phyloP scores from a whole-genome alignment of 805 yeast species.

The Sugiyamaella marilandica region DNA sequence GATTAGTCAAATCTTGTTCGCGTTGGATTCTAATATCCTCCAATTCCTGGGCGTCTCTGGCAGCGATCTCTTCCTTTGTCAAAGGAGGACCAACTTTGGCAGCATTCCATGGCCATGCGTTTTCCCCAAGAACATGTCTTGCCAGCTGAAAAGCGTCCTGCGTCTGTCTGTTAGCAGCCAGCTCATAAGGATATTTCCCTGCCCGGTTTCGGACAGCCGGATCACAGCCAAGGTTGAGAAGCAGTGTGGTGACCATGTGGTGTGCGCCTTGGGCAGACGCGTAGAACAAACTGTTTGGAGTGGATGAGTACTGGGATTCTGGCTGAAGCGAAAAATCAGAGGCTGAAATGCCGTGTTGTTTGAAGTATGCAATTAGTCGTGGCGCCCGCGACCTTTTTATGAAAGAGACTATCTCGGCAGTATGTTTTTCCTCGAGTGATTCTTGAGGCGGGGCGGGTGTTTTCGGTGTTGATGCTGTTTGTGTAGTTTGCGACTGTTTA shows the following conservation, averaged over 20 bases:
- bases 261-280: constrained; percentile 64
- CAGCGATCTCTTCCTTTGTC: constrained; percentile 31
- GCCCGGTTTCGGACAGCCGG: constrained; percentile 51
- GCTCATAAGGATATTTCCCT: constrained; percentile 67
- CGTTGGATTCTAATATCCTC: constrained; percentile 19
- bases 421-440: constrained; percentile 42
- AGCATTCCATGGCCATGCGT: constrained; percentile 59
- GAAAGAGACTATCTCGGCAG: constrained; percentile 53
- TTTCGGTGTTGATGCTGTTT: constrained; percentile 14
- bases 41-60: constrained; percentile 21
- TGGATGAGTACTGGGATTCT: constrained; percentile 40
- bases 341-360: constrained; percentile 48
- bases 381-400: constrained; percentile 77
- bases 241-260: constrained; percentile 58
- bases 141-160: constrained; percentile 60
- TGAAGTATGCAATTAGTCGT: constrained; percentile 56
- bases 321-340: constrained; percentile 58
- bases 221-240: constrained; percentile 63
- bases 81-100: constrained; percentile 60
- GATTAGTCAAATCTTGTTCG: constrained; percentile 66
- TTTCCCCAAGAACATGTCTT: constrained; percentile 65
- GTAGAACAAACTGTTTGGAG: constrained; percentile 76
- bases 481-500: neutral
- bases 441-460: constrained; percentile 19
- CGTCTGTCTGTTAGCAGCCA: constrained; percentile 42